Base-by-base conservation (phyloP, 202 grass and related monocot genomes). In the Carex arenaria region DNA sequence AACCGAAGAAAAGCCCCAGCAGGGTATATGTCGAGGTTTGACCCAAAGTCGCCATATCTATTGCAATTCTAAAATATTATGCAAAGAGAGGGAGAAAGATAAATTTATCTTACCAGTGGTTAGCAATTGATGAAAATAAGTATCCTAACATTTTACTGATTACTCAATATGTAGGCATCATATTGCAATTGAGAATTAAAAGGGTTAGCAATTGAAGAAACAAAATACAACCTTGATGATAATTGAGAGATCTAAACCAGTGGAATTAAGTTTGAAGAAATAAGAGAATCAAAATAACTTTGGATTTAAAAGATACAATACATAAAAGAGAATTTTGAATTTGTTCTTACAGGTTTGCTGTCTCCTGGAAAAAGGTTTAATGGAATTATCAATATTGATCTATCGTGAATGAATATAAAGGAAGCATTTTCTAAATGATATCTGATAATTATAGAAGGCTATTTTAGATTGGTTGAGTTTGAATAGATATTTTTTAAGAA, bases 1-100 rank as follows among this genome's bases (percentile, higher is more conserved):
- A 8, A 12, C 87, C 88, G 45, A 97, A 89, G 64, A 89, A 64
- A 7, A 83, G 4, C 69, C 88, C 80, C 4, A 31, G 79, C 57
- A 88, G 82, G 20, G 84, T 86, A 10, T 87, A 72, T 43, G 72
- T 80, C 8, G 54, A 3, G 0, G 63, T 55, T 22, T 83, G 74
- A 51, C 60, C 83, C 3, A 89, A 72, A 85, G 83, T 88, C 89
- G 83, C 91, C 89, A 94, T 97, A 14, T 59, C 80, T 84, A 57
- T 82, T 87, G 84, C 65, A 85, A 9, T 76, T 26, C 51, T 76
- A 20, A 74, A 74, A 53, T 11, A 74, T 54, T 73, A 34, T 66
- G 26, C 12, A 66, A 15, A 66, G 3, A 63, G 20, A 63, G 22
- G 22, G 61, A 28, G 22, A 62, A 61, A 64, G 10, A 34, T 34